Evolutionary conservation across 805 yeast genomes (phyloP), one percentile per base, ranked within the genome.

Genomic region (Ogataea minuta): DNA sequence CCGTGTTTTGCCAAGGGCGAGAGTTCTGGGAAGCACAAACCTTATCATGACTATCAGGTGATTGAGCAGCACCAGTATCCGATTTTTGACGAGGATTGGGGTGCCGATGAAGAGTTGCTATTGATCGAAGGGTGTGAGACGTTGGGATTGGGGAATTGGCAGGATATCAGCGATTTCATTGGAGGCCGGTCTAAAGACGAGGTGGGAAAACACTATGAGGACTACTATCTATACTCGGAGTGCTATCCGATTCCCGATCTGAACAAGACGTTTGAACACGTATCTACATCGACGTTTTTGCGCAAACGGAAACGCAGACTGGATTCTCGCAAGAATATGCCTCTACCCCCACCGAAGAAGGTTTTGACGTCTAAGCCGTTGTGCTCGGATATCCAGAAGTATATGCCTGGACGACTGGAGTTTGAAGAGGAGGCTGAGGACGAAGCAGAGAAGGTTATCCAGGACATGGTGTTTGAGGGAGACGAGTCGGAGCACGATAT

Each of bases 381-480:
- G 41, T 90, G 98, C 66, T 97, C 95, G 57, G 98, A 95, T 55
- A 79, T 93, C 45, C 98, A 93, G 61, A 97, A 96, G 3, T 93
- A 81, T 60, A 93, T 93, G 99, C 99, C 99, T 27, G 99, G 98
- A 29, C 78, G 99, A 56, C 68, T 93, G 45, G 99, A 93, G 62
- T 93, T 93, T 61, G 99, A 93, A 55, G 87, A 83, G 43, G 99
- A 93, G 60, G 89, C 85, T 27, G 99, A 93, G 59, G 93, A 93
- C 54, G 99, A 93, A 40, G 98, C 99, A 0, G 99, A 93, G 63
- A 72, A 83, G 40, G 81, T 93, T 0, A 87, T 93, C 13, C 93
- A 93, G 57, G 99, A 93, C 59, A 87, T 93, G 95, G 76, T 83
- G 2, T 93, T 95, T 56, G 98, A 93, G 53, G 86, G 91, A 0